These are phyloP conservation scores for Blastocystis sp. DNA, from an alignment of 352 stramenopile genomes.

Conservation along the genomic window DNA sequence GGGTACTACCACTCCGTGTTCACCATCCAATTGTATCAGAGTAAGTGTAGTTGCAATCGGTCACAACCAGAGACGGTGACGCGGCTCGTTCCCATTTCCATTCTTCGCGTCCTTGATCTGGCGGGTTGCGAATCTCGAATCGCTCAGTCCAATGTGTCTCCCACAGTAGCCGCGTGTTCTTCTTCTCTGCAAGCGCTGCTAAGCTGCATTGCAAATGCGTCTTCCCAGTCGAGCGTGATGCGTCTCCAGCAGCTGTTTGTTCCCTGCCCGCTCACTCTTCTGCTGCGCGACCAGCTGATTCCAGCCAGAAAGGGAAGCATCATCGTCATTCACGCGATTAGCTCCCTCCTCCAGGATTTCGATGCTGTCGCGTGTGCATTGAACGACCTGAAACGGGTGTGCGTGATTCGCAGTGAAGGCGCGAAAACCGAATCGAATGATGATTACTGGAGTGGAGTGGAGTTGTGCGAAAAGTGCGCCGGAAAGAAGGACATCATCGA, in stretches of 20 bases:
- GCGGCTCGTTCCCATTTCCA: not conserved
- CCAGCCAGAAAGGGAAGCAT: not conserved
- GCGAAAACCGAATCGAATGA: not conserved
- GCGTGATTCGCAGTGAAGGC: no score
- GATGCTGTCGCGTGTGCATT: not conserved
- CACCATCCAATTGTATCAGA: conserved; percentile 1
- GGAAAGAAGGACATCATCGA: conserved; percentile 13
- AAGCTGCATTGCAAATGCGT: not conserved
- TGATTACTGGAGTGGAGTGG: not conserved
- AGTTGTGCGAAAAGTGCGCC: not conserved
- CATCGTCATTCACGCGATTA: conserved; percentile 21
- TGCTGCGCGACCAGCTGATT: conserved; percentile 34
- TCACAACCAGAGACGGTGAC: not conserved
- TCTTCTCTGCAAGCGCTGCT: not conserved
- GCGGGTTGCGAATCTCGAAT: conserved; percentile 27
- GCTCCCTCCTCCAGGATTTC: not conserved
- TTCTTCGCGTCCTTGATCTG: conserved; percentile 21
- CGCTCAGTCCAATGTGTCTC: not conserved
- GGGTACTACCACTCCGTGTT: conserved; percentile 16
- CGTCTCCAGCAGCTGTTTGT: not conserved
- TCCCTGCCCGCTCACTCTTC: conserved; percentile 5
- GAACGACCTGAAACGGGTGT: not conserved
- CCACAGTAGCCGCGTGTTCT: not conserved
- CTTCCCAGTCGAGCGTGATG: not conserved
- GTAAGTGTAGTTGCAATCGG: not conserved